Base-by-base conservation (phyloP, 2,329 filamentous ascomycete species). In the Esteya vermicola region DNA sequence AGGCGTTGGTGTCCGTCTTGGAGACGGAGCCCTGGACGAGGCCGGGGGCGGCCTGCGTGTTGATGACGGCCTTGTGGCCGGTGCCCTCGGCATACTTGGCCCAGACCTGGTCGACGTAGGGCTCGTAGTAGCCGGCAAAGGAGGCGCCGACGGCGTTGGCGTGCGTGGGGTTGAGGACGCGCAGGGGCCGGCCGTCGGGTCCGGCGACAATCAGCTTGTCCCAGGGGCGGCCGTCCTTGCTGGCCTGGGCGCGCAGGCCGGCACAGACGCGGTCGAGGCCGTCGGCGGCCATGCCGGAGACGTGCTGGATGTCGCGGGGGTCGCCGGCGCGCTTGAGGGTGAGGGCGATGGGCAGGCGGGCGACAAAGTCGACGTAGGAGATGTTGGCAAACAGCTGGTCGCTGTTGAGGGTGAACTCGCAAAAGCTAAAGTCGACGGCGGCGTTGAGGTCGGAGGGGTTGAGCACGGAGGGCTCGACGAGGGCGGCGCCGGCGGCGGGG, bases 391-490 rank as follows among this genome's bases (percentile, higher is more conserved):
- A 78, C 4, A 78, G 60, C 54, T 75, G 67, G 37, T 61, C 57
- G 34, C 51, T 47, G 51, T 75, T 74, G 52, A 68, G 70, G 1
- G 74, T 78, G 53, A 78, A 75, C 54, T 77, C 73, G 57, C 65
- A 70, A 51, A 77, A 78, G 32, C 61, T 61, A 59, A 73, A 78
- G 46, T 66, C 60, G 28, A 65, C 59, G 28, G 60, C 55, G 34
- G 62, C 62, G 46, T 77, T 77, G 8, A 64, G 59, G 45, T 78
- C 73, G 9, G 63, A 62, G 0, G 67, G 64, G 51, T 81, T 81
- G 10, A 72, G 68, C n/a, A 78, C 71, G 5, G 73, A 78, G 1
- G 78, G 78, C 54, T 81, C 77, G 33, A 81, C 75, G 4, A 82
- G 62, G 0, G 70, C 74, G 0, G 76, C 72, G 2, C 74, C 74